Percentiles rank a stretch among this genome's conserved stretches.
phyloP scores from a whole-genome alignment of 352 stramenopile genomes.

The Pythium myriotylum region DNA sequence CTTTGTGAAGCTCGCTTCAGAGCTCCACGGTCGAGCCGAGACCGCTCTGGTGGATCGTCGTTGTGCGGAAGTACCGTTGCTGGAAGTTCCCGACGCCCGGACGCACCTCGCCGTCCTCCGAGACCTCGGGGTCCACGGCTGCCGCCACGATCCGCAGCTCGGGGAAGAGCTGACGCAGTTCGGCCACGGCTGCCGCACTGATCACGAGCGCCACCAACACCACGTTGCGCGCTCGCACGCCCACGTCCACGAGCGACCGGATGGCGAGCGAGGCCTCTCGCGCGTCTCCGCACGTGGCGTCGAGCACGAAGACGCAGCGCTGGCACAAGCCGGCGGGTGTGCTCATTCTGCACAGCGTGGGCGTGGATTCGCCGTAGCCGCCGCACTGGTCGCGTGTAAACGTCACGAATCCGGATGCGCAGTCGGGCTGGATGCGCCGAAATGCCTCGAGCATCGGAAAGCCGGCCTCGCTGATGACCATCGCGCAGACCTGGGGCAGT shows the following conservation, averaged over 20 bases:
- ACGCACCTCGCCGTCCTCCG: conserved; percentile 13
- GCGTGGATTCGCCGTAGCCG: neutral
- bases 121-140: conserved; percentile 36
- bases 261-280: conserved; percentile 24
- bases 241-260: conserved; percentile 37
- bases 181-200: conserved; percentile 22
- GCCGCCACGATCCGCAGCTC: conserved; percentile 30
- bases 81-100: conserved; percentile 39
- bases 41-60: conserved; percentile 17
- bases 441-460: conserved; percentile 32
- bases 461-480: conserved; percentile 25
- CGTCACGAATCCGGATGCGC: conserved; percentile 29
- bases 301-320: conserved; percentile 33
- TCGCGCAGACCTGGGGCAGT: conserved; percentile 16
- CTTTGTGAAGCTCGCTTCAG: too few species aligned
- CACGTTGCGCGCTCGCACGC: conserved; percentile 29
- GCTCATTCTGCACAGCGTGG: conserved; percentile 24
- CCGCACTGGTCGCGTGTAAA: conserved; percentile 15
- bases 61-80: conserved; percentile 38
- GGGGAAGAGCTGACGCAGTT: conserved; percentile 28
- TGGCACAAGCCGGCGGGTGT: conserved; percentile 18
- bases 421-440: conserved; percentile 26
- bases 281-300: conserved; percentile 28
- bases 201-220: conserved; percentile 36
- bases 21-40: conserved; percentile 12